phyloP scores from a whole-genome alignment of 208 protist species.

The Leishmania guyanensis region DNA sequence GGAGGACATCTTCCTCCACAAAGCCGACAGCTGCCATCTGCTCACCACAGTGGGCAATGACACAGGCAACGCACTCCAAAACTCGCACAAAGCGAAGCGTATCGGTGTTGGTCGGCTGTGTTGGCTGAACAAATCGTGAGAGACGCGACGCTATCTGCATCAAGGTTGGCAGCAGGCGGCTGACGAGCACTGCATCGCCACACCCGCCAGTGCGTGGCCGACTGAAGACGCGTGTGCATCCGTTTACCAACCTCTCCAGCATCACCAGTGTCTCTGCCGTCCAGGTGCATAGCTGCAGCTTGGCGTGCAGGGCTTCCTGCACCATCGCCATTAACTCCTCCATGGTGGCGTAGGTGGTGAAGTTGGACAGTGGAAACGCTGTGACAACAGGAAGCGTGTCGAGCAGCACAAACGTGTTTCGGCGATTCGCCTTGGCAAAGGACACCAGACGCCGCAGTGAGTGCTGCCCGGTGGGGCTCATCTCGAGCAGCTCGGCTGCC shows the following conservation, averaged over 20 bases:
- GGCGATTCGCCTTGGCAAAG: constrained; percentile 32
- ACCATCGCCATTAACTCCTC: constrained; percentile 20
- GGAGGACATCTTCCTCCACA: constrained; percentile 33
- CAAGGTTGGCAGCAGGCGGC: constrained; percentile 39
- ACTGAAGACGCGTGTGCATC: constrained; percentile 27
- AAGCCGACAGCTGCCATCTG: constrained; percentile 22
- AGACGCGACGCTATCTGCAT: constrained; percentile 34
- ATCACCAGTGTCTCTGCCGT: not conserved
- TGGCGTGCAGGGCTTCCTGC: constrained; percentile 20
- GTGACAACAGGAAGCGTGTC: constrained; percentile 20
- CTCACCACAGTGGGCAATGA: constrained; percentile 26
- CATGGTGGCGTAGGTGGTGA: constrained; percentile 3
- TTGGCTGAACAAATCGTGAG: constrained; percentile 36
- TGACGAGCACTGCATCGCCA: constrained; percentile 12
- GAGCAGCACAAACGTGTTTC: constrained; percentile 19
- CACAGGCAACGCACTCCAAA: constrained; percentile 32
- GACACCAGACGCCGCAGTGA: constrained; percentile 30
- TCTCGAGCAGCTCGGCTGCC: constrained; percentile 12
- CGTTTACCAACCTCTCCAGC: constrained; percentile 19
- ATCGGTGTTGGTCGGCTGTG: constrained; percentile 24
- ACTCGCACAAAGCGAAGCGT: constrained; percentile 42
- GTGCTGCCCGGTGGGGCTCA: constrained; percentile 14
- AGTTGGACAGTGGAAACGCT: constrained; percentile 12
- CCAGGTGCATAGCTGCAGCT: not conserved
- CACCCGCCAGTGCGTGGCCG: constrained; percentile 14